Conservation (phyloP, 257 asterid genomes). For the Fraxinus cuspidata region DNA sequence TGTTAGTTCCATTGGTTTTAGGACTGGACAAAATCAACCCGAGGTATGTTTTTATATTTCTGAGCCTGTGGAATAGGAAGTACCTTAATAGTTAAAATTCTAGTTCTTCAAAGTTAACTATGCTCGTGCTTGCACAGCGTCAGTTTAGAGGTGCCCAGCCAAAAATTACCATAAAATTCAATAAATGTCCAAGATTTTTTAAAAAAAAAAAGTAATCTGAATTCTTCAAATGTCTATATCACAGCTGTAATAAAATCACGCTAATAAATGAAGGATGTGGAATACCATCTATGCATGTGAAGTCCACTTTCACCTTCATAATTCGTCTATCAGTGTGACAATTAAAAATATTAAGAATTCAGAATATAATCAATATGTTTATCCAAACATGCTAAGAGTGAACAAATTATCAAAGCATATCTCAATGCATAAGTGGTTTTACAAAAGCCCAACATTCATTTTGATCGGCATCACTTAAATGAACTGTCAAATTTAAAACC, state of each 20-base stretch:
- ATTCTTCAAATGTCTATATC: not conserved
- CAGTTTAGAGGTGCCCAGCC: constrained; percentile 11
- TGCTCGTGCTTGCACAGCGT: not conserved
- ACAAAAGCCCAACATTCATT: not conserved
- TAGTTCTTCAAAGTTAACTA: not conserved
- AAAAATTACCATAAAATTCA: not conserved
- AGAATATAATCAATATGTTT: not conserved
- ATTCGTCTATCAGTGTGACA: not conserved
- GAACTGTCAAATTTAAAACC: not conserved
- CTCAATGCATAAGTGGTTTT: not conserved
- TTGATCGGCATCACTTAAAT: not conserved
- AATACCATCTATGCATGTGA: not conserved
- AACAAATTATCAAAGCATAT: not conserved
- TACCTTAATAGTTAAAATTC: not conserved
- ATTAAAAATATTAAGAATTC: not conserved
- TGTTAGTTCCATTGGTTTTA: constrained; percentile 93
- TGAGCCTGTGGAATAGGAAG: constrained; percentile 12
- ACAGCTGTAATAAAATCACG: not conserved
- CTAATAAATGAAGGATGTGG: not conserved
- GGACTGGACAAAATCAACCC: constrained; percentile 93
- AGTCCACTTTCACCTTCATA: constrained; percentile 4
- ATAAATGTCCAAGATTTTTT: not conserved
- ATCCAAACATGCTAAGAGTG: not conserved
- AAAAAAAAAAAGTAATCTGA: not conserved
- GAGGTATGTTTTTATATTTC: constrained; percentile 51